Evolutionary conservation across 441 rosid species (phyloP), one percentile per base, ranked within the genome.

Genomic region (Daphne laureola): DNA sequence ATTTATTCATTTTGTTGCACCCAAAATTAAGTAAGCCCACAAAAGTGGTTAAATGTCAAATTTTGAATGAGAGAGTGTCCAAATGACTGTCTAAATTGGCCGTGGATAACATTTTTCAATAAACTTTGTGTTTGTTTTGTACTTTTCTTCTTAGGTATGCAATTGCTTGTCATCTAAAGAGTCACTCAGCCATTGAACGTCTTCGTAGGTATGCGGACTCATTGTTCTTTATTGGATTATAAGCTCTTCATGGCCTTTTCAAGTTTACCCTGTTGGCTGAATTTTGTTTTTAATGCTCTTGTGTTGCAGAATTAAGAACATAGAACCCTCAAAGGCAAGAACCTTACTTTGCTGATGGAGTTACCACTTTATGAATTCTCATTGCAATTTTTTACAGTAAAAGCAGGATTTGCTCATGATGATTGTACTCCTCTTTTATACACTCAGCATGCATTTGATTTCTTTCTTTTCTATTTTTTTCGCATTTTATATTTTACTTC

Each of bases 161-260:
- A 5, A 74, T 92, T 50, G 95, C 63, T 25, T 92, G 98, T 53
- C 73, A 86, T 58, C 70, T 79, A 74, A 81, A 75, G 63, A 88
- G 77, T 72, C 84, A 68, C 51, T 76, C 84, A 8, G 90, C 98
- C 45, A 76, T 88, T 43, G 98, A 88, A 60, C 89, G 94, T 51
- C 94, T 92, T 68, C 84, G 92, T 59, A 91, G 95, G 98, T 88
- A 68, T 43, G 31, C 46, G n/a, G 3, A 8, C 11, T 31, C 46
- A 6, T 64, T 46, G 16, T 45, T 48, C 53, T 51, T 42, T 43
- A 40, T 36, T 61, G 38, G 15, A 49, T 46, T 46, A 27, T 40
- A 5, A 17, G 51, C 36, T 0, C 17, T 26, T 15, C 43, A 43
- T 64, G 25, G 23, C 12, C 47, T 16, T 26, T 8, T 23, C 26